Base-by-base conservation (phyloP, 2,329 filamentous ascomycete genomes). In the Exutisphaerella laricina region DNA sequence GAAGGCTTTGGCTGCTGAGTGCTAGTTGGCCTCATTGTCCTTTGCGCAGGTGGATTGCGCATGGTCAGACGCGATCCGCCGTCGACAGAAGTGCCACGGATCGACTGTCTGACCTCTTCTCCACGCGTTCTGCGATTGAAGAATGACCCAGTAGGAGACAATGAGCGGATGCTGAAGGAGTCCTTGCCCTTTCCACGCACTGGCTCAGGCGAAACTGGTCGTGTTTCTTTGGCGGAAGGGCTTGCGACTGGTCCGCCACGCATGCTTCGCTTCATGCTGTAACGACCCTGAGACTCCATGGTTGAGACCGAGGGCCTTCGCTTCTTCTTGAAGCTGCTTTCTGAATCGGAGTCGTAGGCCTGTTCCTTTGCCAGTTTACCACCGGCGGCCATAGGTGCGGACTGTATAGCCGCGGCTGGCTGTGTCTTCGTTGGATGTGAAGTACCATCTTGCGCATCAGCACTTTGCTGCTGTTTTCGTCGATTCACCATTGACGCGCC, bases 261-360 rank as follows among this genome's bases (percentile, higher is more conserved):
- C 85, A 95, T 85, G 1, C 85, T 87, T 39, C 72, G 75, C 44
- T 82, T 81, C 71, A 94, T 86, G 1, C 70, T 74, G 40, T 79
- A 75, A 17, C 66, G 58, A 3, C 69, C 68, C 0, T 72, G 72
- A 31, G 71, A 65, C 29, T 66, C 65, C 3, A 49, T 41, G 1
- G 56, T 39, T 43, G 60, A 47, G 36, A 46, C 39, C 44, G 53
- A 44, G 5, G 4, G 63, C 60, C 39, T 68, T 60, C 26, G 74
- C 67, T 48, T 75, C 31, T 86, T 82, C 58, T 78, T 84, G 69
- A 95, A 95, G 61, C 87, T 94, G 66, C 85, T 94, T 16, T 66
- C 70, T 3, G 71, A 73, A 25, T 69, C 69, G 47, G 61, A 64
- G 37, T 71, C 69, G 36, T 68, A 63, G n/a, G 65, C 60, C 9